These are phyloP conservation scores for Cutaneotrichosporon curvatum DNA, from an alignment of 1,284 basidiomycete species.

Conservation along the genomic window DNA sequence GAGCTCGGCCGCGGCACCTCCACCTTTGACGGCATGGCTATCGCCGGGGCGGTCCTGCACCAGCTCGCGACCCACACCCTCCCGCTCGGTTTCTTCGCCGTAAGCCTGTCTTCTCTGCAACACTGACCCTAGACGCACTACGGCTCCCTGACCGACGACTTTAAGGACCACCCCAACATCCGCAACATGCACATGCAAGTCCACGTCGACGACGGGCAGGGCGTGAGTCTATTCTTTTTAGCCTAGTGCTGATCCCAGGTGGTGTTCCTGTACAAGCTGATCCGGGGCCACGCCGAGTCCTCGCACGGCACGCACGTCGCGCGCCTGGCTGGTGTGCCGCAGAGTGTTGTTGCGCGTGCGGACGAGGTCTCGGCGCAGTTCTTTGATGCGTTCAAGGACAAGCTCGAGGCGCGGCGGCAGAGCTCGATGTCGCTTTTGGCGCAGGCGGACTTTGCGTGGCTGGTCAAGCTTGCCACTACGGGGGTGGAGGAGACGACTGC, in stretches of 20 bases:
- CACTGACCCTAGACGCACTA: conserved; percentile 42
- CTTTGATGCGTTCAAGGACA: conserved; percentile 72
- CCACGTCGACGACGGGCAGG: conserved; percentile 80
- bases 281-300: conserved; percentile 77
- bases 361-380: conserved; percentile 82
- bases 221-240: conserved; percentile 49
- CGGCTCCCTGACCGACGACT: conserved; percentile 46
- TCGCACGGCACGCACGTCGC: conserved; percentile 92
- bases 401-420: conserved; percentile 60
- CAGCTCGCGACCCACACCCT: conserved; percentile 84
- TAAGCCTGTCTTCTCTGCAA: conserved; percentile 21
- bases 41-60: conserved; percentile 89
- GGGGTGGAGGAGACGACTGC: conserved; percentile 13
- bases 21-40: conserved; percentile 84
- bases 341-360: conserved; percentile 64
- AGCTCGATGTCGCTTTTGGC: conserved; percentile 62
- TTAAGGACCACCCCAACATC: conserved; percentile 81
- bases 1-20: conserved; percentile 66
- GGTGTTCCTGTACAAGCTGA: conserved; percentile 87
- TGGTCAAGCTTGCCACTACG: conserved; percentile 42
- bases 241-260: conserved; percentile 51
- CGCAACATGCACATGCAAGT: conserved; percentile 92
- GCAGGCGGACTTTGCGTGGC: conserved; percentile 80
- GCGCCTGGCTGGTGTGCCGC: conserved; percentile 72
- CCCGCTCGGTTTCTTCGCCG: conserved; percentile 57